Base-by-base conservation (phyloP, 331 rosid genomes). In the Prunus yedoensis region DNA sequence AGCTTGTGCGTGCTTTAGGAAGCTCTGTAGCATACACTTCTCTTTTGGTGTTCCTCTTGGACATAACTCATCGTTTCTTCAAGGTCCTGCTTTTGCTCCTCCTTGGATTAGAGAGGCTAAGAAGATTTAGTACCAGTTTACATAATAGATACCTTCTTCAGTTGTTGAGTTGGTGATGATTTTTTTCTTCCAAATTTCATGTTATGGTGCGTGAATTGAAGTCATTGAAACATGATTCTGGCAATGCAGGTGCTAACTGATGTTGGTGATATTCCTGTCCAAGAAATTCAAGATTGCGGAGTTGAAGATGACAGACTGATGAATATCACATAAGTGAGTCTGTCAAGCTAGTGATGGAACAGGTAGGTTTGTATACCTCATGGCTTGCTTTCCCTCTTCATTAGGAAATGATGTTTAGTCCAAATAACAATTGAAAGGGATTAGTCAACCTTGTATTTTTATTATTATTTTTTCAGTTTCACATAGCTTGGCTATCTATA, bases 1-100 rank as follows among this genome's bases (percentile, higher is more conserved):
- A 2, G 30, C 30, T 28, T 2, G 30, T 28, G 30, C 30, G 0
- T 28, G 30, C 30, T 28, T 28, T 90, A 51, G 98, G 98, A 43
- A 97, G 98, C 8, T 81, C 93, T 28, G 23, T 58, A 51, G 97
- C 97, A 25, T 88, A 93, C 2, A 71, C 97, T 20, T 81, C 96
- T 12, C 92, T 94, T 81, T 91, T 94, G 13, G 97, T 52, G 93
- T 94, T 79, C 98, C 98, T 58, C 60, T 94, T 57, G 98, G 98
- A 77, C 98, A 94, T 47, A 94, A 94, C 84, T 94, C 97, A 35
- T 94, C 98, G 23, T 94, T 91, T 82, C 92, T 91, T 78, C 98
- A 94, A 81, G 96, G 98, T 17, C 95, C 98, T 52, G 97, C 95
- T 20, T 94, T 94, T 85, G 96, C 97, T 1, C 98, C 96, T 84